Evolutionary conservation across 2,329 filamentous ascomycete genomes (phyloP).

Genomic region (Periglandula ipomoeae): DNA sequence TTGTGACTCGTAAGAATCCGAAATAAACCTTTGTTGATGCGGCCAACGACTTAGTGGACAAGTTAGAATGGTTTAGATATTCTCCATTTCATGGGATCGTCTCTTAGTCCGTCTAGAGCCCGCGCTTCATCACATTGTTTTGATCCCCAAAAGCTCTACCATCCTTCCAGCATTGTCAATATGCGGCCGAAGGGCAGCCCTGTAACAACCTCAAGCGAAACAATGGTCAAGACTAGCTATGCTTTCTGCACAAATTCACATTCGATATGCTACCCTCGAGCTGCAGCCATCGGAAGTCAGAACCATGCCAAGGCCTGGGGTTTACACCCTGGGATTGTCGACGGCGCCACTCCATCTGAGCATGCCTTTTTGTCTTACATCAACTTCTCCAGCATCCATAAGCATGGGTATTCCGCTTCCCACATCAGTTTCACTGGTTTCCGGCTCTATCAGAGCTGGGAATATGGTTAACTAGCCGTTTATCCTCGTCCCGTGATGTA

Average conservation of each 20-base stretch:
- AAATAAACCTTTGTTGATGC: too few relatives aligned
- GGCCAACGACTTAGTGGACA: too few relatives aligned
- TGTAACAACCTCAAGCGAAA: neutral
- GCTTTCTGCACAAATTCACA: neutral
- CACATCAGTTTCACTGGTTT: neutral
- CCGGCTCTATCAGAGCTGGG: neutral
- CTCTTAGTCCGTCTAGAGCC: too few relatives aligned
- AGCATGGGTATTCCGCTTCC: neutral
- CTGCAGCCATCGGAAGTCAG: neutral
- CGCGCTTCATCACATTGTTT: too few relatives aligned
- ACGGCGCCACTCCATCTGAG: neutral
- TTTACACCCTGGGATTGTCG: neutral
- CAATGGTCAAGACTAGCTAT: neutral
- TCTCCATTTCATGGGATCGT: too few relatives aligned
- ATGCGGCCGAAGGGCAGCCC: neutral
- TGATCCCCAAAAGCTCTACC: too few relatives aligned
- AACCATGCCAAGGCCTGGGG: conserved; percentile 2
- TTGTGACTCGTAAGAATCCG: too few relatives aligned
- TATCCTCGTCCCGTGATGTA: neutral
- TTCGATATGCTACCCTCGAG: neutral
- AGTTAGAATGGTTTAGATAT: too few relatives aligned
- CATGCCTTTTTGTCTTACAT: conserved; percentile 3
- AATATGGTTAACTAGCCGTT: neutral
- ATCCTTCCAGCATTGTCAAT: neutral
- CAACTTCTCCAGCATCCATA: neutral